Evolutionary conservation across 176 grass and related monocot species (phyloP).

Genomic region (Aechmea fasciata): DNA sequence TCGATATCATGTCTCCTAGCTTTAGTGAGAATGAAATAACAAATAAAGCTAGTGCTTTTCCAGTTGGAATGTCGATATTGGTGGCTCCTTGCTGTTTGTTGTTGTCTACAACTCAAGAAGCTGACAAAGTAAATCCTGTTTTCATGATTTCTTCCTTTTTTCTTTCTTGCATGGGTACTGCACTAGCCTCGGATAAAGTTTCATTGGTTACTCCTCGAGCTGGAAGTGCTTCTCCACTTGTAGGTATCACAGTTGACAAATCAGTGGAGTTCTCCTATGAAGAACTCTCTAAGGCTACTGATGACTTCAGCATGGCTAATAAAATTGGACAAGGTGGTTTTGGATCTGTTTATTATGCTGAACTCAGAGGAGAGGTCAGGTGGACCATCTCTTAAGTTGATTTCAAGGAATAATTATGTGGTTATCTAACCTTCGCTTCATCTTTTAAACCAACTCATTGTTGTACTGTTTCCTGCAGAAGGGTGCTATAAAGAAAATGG

Average conservation of each 20-base stretch:
- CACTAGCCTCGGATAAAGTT: constrained; percentile 7
- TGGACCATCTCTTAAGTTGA: constrained; percentile 17
- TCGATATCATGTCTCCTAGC: background rate
- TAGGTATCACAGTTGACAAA: constrained; percentile 74
- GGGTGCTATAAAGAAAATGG: constrained; percentile 97
- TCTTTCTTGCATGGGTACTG: constrained; percentile 5
- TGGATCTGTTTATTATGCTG: constrained; percentile 57
- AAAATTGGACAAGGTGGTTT: constrained; percentile 97
- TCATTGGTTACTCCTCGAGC: constrained; percentile 15
- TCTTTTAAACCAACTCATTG: constrained; percentile 15
- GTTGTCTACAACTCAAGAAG: background rate
- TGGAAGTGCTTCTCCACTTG: constrained; percentile 21
- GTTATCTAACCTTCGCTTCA: background rate
- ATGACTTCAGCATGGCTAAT: constrained; percentile 81
- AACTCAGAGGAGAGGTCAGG: constrained; percentile 87
- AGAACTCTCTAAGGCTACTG: constrained; percentile 77
- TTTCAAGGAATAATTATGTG: constrained; percentile 1
- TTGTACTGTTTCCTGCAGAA: constrained; percentile 36
- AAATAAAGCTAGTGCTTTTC: background rate
- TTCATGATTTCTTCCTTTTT: background rate
- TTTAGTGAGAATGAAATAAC: background rate
- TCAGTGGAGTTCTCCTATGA: constrained; percentile 87
- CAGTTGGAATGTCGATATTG: background rate
- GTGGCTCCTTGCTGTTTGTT: background rate
- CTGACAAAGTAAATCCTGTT: background rate